Evolutionary conservation across 352 stramenopile species (phyloP), one percentile per base, ranked within the genome.

Genomic region (Phytophthora sojae): DNA sequence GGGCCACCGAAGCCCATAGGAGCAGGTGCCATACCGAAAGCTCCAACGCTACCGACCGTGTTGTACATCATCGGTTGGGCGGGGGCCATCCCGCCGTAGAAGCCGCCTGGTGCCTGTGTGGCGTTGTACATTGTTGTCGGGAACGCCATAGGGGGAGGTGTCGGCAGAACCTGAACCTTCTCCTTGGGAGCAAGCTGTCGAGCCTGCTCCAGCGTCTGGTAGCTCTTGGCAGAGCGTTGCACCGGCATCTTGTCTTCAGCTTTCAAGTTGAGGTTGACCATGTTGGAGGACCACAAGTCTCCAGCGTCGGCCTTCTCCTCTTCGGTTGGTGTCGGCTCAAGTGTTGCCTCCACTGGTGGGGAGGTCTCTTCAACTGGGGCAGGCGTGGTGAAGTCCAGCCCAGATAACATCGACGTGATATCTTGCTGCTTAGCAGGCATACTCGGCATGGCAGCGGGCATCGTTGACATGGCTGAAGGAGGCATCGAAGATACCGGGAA

Each of bases 181-280:
- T 88, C 80, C 61, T 82, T 90, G 2, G 82, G 79, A 17, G 83
- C 83, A 42, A 82, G 65, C 47, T 89, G 58, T 8, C 85, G 82
- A 25, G 88, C 88, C 53, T 95, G 88, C 59, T 93, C 88, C 14
- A 95, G 64, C 21, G 88, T 91, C 64, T 93, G 88, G 52, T 88
- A 85, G 60, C 61, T 81, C 57, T 83, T 88, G 17, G 77, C 74
- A 3, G 73, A 79, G 3, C 82, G 72, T n/a, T 74, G 56, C 44
- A 86, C 73, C 15, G 59, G 71, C 59, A 86, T 82, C 54, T 92
- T 90, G 25, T 86, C 67, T 21, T 79, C 57, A 1, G 80, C 73
- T 25, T 90, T 91, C 42, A 95, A 67, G 66, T 95, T 90, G 47
- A 95, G 62, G 44, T 93, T 85, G 23, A 93, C 85, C 70, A 95